Base-by-base conservation (phyloP, 768 basidiomycete species). In the Boletus eberwhitei region DNA sequence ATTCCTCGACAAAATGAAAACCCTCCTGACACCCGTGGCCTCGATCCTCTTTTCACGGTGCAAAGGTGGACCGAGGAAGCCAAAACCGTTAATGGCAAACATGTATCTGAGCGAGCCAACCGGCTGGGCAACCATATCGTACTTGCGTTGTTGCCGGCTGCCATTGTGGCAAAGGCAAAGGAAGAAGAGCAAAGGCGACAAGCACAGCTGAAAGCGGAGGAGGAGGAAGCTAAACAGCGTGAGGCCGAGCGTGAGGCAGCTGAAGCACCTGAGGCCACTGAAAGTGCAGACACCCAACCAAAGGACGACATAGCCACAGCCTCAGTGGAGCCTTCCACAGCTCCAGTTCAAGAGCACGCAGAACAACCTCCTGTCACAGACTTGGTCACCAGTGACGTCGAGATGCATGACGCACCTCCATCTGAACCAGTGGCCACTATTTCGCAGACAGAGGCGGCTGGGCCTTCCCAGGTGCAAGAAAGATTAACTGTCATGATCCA, bases 61-160 rank as follows among this genome's bases (percentile, higher is more conserved):
- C 89, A 92, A 63, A 82, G 95, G 53, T 98, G 95, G 95, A 75
- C 81, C 2, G 93, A 96, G 66, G 94, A 96, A 69, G 84, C 83
- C 56, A 90, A 88, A 64, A 85, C 90, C 32, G 73, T 90, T 22
- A 86, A 93, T 53, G 87, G 89, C 16, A 84, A 85, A 59, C 87
- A 88, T 54, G 81, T 86, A 9, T 70, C 79, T 12, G 85, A 89
- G 53, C 81, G 92, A 19, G 76, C 84, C 19, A 76, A 71, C 22
- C 89, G 83, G 61, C 65, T 97, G 14, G 74, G 77, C 26, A 87
- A 87, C 61, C 90, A 94, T 64, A 74, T 93, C 44, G 70, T 82
- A 22, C 71, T 94, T 35, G 81, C 84, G 5, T 75, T 98, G 34
- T 77, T 96, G 32, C 95, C 95, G 2, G 84, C 86, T 36, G 92